Base-by-base conservation (phyloP, 768 basidiomycete species). In the Pisolithus marmoratus region DNA sequence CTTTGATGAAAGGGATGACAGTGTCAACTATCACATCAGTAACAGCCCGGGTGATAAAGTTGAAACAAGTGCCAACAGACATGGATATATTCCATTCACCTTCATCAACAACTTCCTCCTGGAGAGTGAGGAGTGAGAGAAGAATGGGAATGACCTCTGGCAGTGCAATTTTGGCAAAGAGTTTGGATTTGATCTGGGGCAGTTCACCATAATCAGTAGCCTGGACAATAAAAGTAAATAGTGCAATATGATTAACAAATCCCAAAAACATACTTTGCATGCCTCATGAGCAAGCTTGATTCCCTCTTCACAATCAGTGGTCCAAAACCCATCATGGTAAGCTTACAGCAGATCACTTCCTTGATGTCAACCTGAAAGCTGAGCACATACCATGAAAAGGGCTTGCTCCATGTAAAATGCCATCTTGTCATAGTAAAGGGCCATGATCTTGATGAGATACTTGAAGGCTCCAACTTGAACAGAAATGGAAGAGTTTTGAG, bases 401-500 rank as follows among this genome's bases (percentile, higher is more conserved):
- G 96, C 96, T 65, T 94, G 88, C 67, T 99, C 96, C 96, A 99
- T 99, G 76, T 99, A 99, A n/a, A n/a, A n/a, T n/a, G n/a, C n/a
- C n/a, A n/a, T n/a, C n/a, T n/a, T n/a, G n/a, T n/a, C n/a, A n/a
- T n/a, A n/a, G n/a, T n/a, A n/a, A 51, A 96, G 74, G 52, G 87
- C 85, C 96, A 99, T 98, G 64, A 97, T 96, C 63, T 85, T 82
- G 27, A 98, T 95, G 14, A 99, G 75, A 70, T 90, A 93, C 66
- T 96, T 93, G 61, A 96, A 98, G 5, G 96, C 87, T 27, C 85
- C 91, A 17, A 96, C 88, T 74, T 98, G 95, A 34, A 98, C 94
- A 36, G 78, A 69, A 3, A 87, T 82, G 2, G 83, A 70, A 1
- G 79, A 54, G 60, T 85, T 94, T 68, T 98, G n/a, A n/a, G n/a